phyloP scores from a whole-genome alignment of 2,329 filamentous ascomycete species.

The Neopestalotiopsis clavispora region DNA sequence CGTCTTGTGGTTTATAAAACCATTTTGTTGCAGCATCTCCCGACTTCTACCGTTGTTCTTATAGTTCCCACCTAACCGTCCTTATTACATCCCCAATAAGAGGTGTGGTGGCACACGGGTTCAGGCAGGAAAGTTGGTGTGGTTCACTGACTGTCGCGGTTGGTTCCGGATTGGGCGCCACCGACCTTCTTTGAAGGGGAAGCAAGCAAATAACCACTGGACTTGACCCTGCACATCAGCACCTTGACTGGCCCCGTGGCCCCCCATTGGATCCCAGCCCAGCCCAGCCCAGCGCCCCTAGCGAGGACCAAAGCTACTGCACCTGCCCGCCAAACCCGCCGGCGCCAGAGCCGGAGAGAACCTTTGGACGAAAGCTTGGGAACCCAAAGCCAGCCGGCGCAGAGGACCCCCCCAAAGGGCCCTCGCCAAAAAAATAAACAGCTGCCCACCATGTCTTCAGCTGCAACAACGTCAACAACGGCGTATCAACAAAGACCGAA shows the following conservation, averaged over 20 bases:
- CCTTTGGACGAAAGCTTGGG: neutral
- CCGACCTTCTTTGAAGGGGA: neutral
- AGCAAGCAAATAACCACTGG: neutral
- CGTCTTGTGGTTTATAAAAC: neutral
- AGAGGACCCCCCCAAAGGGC: neutral
- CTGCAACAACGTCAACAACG: constrained; percentile 39
- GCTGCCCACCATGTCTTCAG: constrained; percentile 40
- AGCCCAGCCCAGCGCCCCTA: neutral
- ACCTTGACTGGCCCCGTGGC: neutral
- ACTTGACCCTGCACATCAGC: neutral
- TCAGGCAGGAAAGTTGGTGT: neutral
- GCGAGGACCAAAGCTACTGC: neutral
- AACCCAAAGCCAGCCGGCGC: neutral
- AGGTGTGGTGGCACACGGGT: neutral
- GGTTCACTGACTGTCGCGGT: neutral
- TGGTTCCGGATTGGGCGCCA: neutral
- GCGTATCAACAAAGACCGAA: constrained; percentile 36
- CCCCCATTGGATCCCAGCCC: neutral
- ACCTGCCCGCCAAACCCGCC: neutral
- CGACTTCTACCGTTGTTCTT: neutral
- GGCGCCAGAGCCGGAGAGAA: neutral
- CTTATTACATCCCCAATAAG: neutral
- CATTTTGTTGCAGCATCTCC: neutral
- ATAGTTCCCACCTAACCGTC: neutral
- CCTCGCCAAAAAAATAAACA: constrained; percentile 13